phyloP scores from a whole-genome alignment of 768 basidiomycete genomes.

The Grammothele lineata region DNA sequence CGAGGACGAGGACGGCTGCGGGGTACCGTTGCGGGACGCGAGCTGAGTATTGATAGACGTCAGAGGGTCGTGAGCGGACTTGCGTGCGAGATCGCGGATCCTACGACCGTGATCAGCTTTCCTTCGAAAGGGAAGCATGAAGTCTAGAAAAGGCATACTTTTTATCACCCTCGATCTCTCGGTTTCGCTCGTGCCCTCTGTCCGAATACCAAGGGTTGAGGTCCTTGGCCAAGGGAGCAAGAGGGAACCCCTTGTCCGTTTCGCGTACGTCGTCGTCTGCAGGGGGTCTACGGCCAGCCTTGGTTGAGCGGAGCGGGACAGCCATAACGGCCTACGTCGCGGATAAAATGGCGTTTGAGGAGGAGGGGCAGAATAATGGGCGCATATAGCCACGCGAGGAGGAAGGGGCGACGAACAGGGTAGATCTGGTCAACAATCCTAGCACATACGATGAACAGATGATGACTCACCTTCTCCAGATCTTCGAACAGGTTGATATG shows the following conservation, averaged over 20 bases:
- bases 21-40: constrained; percentile 31
- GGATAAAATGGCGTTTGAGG: no score
- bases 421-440: no score
- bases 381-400: no score
- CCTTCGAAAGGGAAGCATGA: no score
- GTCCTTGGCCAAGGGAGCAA: constrained; percentile 74
- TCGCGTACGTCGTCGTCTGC: constrained; percentile 3
- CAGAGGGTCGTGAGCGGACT: constrained; percentile 66
- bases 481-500: constrained; percentile 87
- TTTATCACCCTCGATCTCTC: constrained; percentile 20
- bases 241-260: constrained; percentile 68
- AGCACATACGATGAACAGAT: background rate
- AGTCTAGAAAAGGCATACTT: constrained; percentile 17
- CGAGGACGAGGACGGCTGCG: constrained; percentile 16
- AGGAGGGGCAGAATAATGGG: no score
- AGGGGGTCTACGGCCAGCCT: no score
- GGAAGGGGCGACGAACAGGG: no score
- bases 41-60: constrained; percentile 70
- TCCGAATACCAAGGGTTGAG: constrained; percentile 75
- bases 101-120: constrained; percentile 29
- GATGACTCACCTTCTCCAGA: constrained; percentile 56
- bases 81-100: constrained; percentile 57
- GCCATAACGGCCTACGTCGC: background rate
- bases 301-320: constrained; percentile 32
- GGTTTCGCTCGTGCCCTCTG: constrained; percentile 11